A percentile compares a stretch with the other conserved stretches of the same genome.
Evolutionary conservation across 2,329 filamentous ascomycete species (phyloP).

Genomic region (Nemania sp.): DNA sequence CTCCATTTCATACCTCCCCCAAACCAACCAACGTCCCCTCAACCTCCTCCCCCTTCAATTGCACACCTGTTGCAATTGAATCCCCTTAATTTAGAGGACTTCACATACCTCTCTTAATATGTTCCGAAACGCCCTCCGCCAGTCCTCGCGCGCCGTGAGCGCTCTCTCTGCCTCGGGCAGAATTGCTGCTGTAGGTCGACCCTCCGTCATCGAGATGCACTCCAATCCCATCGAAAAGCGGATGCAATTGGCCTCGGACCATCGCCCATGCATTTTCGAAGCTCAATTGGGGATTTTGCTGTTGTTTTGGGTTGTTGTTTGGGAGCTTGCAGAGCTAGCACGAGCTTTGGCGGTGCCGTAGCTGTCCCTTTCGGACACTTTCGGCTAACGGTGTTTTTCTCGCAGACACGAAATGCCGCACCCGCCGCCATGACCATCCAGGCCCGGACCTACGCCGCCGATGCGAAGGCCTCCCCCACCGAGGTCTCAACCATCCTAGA

Average conservation of each 20-base stretch:
- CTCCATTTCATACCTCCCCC: conserved; percentile 47
- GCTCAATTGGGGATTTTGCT: conserved; percentile 57
- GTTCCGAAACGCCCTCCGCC: conserved; percentile 98
- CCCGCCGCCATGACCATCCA: conserved; percentile 82
- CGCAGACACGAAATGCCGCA: conserved; percentile 85
- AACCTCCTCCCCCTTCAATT: conserved; percentile 70
- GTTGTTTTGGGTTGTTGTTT: conserved; percentile 43
- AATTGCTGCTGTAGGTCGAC: conserved; percentile 90
- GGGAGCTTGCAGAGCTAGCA: conserved; percentile 56
- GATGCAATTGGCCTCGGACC: conserved; percentile 55
- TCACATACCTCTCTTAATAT: conserved; percentile 72
- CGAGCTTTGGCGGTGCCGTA: conserved; percentile 43
- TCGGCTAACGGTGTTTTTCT: conserved; percentile 68
- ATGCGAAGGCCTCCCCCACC: conserved; percentile 94
- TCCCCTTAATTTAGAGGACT: conserved; percentile 62
- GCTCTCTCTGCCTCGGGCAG: conserved; percentile 92
- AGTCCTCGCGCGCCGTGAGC: conserved; percentile 94
- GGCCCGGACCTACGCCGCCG: conserved; percentile 90
- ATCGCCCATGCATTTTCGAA: conserved; percentile 46
- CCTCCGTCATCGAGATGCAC: conserved; percentile 52
- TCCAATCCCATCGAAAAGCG: conserved; percentile 61
- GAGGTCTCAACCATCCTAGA: conserved; percentile 99
- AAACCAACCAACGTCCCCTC: conserved; percentile 54
- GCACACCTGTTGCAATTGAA: conserved; percentile 77
- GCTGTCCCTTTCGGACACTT: conserved; percentile 57